These are phyloP conservation scores for Pachyrhizus erosus DNA, from an alignment of 306 rosid species.

Conservation along the genomic window DNA sequence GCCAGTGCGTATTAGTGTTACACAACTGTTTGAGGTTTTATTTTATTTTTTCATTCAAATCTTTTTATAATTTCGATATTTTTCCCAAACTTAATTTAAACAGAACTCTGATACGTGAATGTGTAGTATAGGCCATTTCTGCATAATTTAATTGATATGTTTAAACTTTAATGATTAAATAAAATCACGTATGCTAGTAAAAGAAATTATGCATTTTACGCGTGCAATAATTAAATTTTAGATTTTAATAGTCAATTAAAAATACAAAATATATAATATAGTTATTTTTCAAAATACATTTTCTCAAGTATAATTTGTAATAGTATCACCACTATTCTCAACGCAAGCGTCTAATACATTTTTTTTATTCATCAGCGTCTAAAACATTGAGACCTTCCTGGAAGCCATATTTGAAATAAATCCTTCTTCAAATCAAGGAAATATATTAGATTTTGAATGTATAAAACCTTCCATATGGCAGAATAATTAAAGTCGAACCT, in stretches of 20 bases:
- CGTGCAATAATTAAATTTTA: not conserved
- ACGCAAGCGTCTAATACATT: not conserved
- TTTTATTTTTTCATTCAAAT: not conserved
- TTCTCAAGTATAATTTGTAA: not conserved
- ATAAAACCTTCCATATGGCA: too few species aligned
- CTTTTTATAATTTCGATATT: not conserved
- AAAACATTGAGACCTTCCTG: not conserved
- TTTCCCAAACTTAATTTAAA: not conserved
- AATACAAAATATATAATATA: too few species aligned
- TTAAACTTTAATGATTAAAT: not conserved
- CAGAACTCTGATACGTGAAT: not conserved
- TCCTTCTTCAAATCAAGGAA: not conserved
- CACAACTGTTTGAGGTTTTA: not conserved
- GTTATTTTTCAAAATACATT: not conserved
- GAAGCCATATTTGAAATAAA: not conserved
- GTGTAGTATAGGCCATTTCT: not conserved
- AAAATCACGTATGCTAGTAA: not conserved
- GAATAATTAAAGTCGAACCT: too few species aligned
- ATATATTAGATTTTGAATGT: not conserved
- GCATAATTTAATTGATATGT: not conserved
- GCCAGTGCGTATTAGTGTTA: not conserved
- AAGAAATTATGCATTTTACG: not conserved
- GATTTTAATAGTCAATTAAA: too few species aligned
- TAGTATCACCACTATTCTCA: not conserved
- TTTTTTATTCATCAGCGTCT: too few species aligned